Evolutionary conservation across 768 basidiomycete species (phyloP).

Genomic region (Tephrocybe sp.): DNA sequence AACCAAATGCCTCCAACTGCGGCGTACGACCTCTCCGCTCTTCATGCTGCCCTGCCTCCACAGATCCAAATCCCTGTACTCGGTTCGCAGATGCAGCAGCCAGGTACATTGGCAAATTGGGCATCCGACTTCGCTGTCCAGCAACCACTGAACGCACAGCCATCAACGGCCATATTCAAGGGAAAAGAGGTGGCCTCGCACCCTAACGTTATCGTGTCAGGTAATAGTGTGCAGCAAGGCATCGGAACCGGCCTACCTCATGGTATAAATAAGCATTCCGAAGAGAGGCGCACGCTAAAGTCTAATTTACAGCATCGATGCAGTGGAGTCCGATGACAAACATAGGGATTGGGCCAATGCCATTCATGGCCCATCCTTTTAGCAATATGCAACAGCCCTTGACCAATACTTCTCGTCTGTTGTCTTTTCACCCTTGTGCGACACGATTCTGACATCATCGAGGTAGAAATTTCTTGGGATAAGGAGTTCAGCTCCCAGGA

Average conservation of each 20-base stretch:
- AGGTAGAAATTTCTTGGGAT: slow-evolving; percentile 57
- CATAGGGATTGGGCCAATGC: slow-evolving; percentile 40
- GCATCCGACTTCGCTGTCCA: slow-evolving; percentile 59
- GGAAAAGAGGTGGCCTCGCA: slow-evolving; percentile 1
- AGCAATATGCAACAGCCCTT: slow-evolving; percentile 23
- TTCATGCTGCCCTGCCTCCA: slow-evolving; percentile 48
- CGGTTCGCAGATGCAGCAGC: slow-evolving; percentile 23
- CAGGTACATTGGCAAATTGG: slow-evolving; percentile 45
- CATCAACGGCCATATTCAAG: slow-evolving; percentile 2
- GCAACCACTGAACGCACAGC: slow-evolving; percentile 21
- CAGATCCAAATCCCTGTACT: slow-evolving; percentile 20
- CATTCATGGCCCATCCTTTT: slow-evolving; percentile 28
- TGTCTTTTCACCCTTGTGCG: background rate
- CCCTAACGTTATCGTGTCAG: background rate
- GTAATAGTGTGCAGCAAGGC: background rate
- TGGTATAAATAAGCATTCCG: slow-evolving; percentile 14
- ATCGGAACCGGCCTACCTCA: slow-evolving; percentile 13
- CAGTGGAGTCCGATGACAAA: slow-evolving; percentile 42
- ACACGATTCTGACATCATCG: slow-evolving; percentile 1
- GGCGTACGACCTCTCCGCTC: slow-evolving; percentile 60
- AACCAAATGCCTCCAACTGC: slow-evolving; percentile 35
- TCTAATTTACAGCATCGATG: slow-evolving; percentile 28
- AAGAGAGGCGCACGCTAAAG: background rate
- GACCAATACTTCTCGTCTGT: slow-evolving; percentile 10
- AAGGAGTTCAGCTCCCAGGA: slow-evolving; percentile 65